Percentiles rank a stretch among this genome's conserved stretches.
phyloP scores from a whole-genome alignment of 495 filamentous ascomycete genomes.

The Recurvomyces mirabilis region DNA sequence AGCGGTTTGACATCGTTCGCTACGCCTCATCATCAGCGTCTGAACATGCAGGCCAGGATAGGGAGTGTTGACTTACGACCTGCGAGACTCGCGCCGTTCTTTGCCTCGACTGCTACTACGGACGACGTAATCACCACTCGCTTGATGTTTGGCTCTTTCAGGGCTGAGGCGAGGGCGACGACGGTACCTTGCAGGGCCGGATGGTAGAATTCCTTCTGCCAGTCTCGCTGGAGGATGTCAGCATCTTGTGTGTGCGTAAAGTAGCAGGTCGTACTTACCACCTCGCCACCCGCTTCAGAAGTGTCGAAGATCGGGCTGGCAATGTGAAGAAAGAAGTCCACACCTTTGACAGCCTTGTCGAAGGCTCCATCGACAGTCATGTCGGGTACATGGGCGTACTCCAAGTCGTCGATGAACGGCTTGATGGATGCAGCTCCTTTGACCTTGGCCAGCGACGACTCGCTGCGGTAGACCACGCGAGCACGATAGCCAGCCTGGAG shows the following conservation, averaged over 20 bases:
- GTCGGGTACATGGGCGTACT: slow-evolving; percentile 32
- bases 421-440: slow-evolving; percentile 4
- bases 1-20: not conserved
- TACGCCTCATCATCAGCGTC: not conserved
- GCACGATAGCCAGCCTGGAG: slow-evolving; percentile 14
- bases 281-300: not conserved
- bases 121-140: slow-evolving; percentile 4
- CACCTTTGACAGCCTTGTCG: slow-evolving; percentile 28
- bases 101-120: slow-evolving; percentile 22
- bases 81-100: slow-evolving; percentile 29
- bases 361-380: slow-evolving; percentile 32
- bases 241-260: too few relatives aligned
- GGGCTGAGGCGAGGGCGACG: slow-evolving; percentile 32
- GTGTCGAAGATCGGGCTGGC: slow-evolving; percentile 24
- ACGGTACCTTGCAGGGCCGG: slow-evolving; percentile 34
- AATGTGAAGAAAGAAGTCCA: slow-evolving; percentile 34
- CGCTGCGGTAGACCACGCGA: slow-evolving; percentile 12
- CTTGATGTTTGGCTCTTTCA: slow-evolving; percentile 10
- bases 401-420: not conserved
- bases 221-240: not conserved
- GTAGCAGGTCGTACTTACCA: not conserved
- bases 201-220: slow-evolving; percentile 24
- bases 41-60: not conserved
- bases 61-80: slow-evolving; percentile 28
- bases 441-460: slow-evolving; percentile 3